Evolutionary conservation across 106 monocot genomes (phyloP), one percentile per base, ranked within the genome.

Genomic region (Dendrobium catenatum): DNA sequence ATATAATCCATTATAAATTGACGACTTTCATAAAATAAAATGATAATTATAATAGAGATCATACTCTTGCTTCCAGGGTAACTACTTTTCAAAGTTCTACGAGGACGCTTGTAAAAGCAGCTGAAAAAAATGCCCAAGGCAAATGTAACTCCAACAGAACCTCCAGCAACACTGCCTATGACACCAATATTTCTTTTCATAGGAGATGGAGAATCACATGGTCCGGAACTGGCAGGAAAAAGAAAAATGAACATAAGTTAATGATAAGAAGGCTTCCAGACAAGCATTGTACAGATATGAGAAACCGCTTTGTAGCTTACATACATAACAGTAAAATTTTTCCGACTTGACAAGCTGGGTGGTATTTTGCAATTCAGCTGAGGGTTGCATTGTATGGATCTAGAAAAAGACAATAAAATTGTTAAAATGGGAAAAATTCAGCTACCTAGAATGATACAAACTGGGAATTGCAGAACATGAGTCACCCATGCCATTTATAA

Each of bases 81-180:
- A 42, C 76, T 56, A 19, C 31, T 79, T 80, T 80, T 78, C 9
- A 26, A 41, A 43, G 55, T 67, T 17, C 72, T 80, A 15, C 75
- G 81, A 20, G 67, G 56, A 77, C 85, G 80, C 76, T 59, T 90
- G 73, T 85, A 83, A 55, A 90, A 90, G 55, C 90, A 90, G 31
- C 76, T 81, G 64, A 90, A 90, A 54, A 87, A 68, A 6, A 85
- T 73, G 48, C 87, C 90, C 72, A 90, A 70, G 27, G 83, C 72
- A 73, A 83, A 15, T 4, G 81, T 72, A 19, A 80, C 40, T 59
- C 84, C 90, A 42, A 85, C 78, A 81, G 90, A 90, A 83, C 87
- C 90, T 81, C 83, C 90, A 73, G 90, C 90, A 74, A 86, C 80
- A 33, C 80, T 82, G 20, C 87, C 81, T 72, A 87, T 42, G 47